Evolutionary conservation across 1,284 basidiomycete genomes (phyloP), one percentile per base, ranked within the genome.

Genomic region (Cryptococcus sp.): DNA sequence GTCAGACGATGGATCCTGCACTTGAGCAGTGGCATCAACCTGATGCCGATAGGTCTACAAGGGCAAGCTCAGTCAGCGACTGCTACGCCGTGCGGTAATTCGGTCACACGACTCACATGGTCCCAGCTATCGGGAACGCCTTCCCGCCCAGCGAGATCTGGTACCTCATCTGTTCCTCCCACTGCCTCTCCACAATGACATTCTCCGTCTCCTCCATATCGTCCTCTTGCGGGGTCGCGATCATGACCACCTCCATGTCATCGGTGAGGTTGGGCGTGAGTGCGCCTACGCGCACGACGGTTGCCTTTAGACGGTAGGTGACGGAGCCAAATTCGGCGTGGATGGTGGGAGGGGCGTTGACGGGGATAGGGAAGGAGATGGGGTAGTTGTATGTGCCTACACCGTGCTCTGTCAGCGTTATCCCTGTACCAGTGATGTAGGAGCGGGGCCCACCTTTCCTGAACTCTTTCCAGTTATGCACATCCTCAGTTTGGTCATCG

Each of bases 361-460:
- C 81, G 0, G 94, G 91, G 48, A 98, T 85, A 4, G 86, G 81
- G 73, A 98, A 91, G 18, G 89, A 89, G 67, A 98, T 89, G 1
- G 94, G 93, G 74, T 93, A 98, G 43, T 88, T 92, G 75, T 98
- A 97, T 5, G 85, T 87, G n/a, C 91, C 91, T 89, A 66, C 24
- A 21, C 11, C 47, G 28, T 43, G 24, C 16, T 33, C 44, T 24
- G 11, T 11, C 47, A 37, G 11, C 15, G n/a, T 23, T 9, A 39
- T 1, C 24, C 20, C 20, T 15, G 7, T 46, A 20, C 5, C 7
- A 47, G 3, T 36, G 18, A 38, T 33, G 9, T 33, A 4, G 9
- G 28, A 50, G 18, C n/a, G 18, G 12, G 46, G 42, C 80, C 45
- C 56, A 88, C 92, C 92, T 79, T 89, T 87, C 64, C 87, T 85